phyloP scores from a whole-genome alignment of 768 basidiomycete species.

The Boletus fagicola region DNA sequence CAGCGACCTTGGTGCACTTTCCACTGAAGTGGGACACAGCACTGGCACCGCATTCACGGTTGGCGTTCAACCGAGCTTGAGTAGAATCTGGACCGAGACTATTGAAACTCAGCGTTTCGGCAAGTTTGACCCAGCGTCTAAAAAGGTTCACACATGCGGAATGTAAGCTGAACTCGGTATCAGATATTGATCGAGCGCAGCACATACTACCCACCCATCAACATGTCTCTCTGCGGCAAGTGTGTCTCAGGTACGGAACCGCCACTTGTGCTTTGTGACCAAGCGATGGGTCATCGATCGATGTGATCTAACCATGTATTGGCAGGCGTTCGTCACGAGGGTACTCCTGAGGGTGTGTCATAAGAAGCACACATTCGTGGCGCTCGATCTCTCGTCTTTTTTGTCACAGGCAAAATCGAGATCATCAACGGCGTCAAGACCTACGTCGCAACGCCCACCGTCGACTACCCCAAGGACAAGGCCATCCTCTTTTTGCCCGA shows the following conservation, averaged over 20 bases:
- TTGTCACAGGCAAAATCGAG: constrained; percentile 40
- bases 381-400: neutral
- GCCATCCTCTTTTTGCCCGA: constrained; percentile 55
- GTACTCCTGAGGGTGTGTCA: constrained; percentile 41
- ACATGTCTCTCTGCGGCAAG: constrained; percentile 55
- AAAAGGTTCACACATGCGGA: neutral
- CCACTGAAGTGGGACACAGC: too few species aligned
- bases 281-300: neutral
- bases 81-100: too few species aligned
- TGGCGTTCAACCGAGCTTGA: too few species aligned
- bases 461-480: constrained; percentile 53
- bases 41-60: too few species aligned
- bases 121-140: neutral
- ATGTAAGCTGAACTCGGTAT: neutral
- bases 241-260: constrained; percentile 50
- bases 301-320: constrained; percentile 1
- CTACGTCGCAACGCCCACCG: constrained; percentile 54
- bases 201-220: neutral
- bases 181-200: too few species aligned
- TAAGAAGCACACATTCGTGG: neutral
- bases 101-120: too few species aligned
- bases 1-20: too few species aligned
- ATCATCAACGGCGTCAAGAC: constrained; percentile 45
- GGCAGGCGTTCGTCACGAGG: constrained; percentile 49
- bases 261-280: neutral